A percentile compares a stretch with the other conserved stretches of the same genome.
Conservation (phyloP, 2,329 filamentous ascomycete genomes). For the Nemania sp. region DNA sequence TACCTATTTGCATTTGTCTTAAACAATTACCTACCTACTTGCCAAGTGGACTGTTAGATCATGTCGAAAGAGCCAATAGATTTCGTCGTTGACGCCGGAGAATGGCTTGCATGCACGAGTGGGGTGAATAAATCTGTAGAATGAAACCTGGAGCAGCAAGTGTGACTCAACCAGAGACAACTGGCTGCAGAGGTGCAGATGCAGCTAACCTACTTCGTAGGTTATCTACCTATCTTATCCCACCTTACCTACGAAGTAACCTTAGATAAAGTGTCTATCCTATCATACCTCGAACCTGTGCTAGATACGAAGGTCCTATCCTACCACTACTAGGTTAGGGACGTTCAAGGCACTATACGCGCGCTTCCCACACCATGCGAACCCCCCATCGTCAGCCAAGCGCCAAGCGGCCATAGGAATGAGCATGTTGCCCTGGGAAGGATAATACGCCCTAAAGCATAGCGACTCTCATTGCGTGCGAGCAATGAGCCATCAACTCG, state of each 20-base stretch:
- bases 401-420: too few species aligned
- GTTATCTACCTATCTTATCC: background rate
- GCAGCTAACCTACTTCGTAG: background rate
- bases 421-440: too few species aligned
- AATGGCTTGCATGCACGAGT: constrained; percentile 8
- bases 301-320: too few species aligned
- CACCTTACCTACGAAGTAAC: background rate
- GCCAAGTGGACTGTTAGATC: background rate
- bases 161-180: constrained; percentile 26
- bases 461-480: too few species aligned
- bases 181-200: constrained; percentile 14
- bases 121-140: constrained; percentile 9
- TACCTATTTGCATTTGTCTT: constrained; percentile 1
- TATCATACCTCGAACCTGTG: too few species aligned
- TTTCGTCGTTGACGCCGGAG: background rate
- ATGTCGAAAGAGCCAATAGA: constrained; percentile 2
- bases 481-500: too few species aligned
- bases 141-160: constrained; percentile 20
- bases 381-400: too few species aligned
- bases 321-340: too few species aligned
- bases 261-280: background rate
- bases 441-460: too few species aligned
- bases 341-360: too few species aligned
- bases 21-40: background rate
- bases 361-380: too few species aligned